Conservation (phyloP, 1,139 yeast genomes). For the Pichia sp. region DNA sequence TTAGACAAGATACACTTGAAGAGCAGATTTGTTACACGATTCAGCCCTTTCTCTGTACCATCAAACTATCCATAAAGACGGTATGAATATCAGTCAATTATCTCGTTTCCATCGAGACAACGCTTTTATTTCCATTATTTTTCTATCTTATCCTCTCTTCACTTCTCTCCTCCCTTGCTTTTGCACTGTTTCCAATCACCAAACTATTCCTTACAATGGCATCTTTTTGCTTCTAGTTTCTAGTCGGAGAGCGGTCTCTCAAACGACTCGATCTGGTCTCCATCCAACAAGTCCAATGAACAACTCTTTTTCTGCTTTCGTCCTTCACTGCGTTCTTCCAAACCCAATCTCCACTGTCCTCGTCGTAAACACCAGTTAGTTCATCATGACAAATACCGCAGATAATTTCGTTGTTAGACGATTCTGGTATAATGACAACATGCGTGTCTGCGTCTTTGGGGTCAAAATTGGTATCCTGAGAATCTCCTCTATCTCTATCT, state of each 20-base stretch:
- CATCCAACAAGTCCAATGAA: constrained; percentile 74
- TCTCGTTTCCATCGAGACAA: no score
- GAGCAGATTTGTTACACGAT: no score
- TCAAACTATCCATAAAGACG: no score
- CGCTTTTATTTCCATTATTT: no score
- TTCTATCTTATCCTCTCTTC: no score
- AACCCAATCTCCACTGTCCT: constrained; percentile 91
- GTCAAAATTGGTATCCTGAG: constrained; percentile 18
- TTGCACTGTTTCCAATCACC: no score
- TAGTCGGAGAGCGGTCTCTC: constrained; percentile 23
- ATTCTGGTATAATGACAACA: constrained; percentile 65
- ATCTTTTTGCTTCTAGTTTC: no score
- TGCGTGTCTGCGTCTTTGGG: constrained; percentile 24
- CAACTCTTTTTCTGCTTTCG: constrained; percentile 46
- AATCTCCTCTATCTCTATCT: constrained; percentile 11
- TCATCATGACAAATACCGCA: constrained; percentile 88
- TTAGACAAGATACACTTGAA: no score
- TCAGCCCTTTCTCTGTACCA: no score
- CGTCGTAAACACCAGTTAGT: constrained; percentile 74
- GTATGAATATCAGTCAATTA: no score
- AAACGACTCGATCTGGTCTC: constrained; percentile 40
- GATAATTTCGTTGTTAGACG: constrained; percentile 58
- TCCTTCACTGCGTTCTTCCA: constrained; percentile 67
- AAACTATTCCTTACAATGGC: no score
- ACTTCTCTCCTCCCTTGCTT: no score